A percentile compares a stretch with the other conserved stretches of the same genome.
Conservation (phyloP, 306 rosid species). For the Astragalus glycyphyllos region DNA sequence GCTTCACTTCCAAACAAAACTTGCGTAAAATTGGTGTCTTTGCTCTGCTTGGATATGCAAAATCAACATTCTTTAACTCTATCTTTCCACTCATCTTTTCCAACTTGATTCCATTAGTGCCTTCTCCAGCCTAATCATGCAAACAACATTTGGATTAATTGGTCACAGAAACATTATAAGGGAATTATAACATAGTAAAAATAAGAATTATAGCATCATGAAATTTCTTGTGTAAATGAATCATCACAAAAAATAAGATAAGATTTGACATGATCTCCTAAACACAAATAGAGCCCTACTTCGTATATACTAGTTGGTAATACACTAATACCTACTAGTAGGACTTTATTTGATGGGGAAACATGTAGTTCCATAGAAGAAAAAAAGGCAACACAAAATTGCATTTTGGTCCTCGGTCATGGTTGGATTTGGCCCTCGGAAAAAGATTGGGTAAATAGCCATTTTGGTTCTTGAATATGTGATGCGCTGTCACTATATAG, state of each 20-base stretch:
- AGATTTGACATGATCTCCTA: too few species aligned
- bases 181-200: not conserved
- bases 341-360: not conserved
- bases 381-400: too few species aligned
- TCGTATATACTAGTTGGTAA: conserved; percentile 1
- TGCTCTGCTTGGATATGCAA: conserved; percentile 76
- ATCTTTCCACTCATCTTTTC: conserved; percentile 71
- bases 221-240: too few species aligned
- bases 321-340: not conserved
- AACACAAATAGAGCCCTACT: not conserved
- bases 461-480: too few species aligned
- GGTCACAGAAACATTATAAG: not conserved
- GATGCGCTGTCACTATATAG: too few species aligned
- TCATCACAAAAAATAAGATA: not conserved
- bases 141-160: conserved; percentile 8
- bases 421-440: too few species aligned
- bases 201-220: too few species aligned
- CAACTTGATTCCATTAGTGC: conserved; percentile 55
- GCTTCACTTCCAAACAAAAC: conserved; percentile 79
- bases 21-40: conserved; percentile 62
- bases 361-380: not conserved
- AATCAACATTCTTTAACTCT: conserved; percentile 85
- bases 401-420: too few species aligned
- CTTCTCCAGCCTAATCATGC: conserved; percentile 53
- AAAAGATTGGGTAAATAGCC: too few species aligned